Evolutionary conservation across 352 stramenopile genomes (phyloP), one percentile per base, ranked within the genome.

Genomic region (Globisporangium nagaii): DNA sequence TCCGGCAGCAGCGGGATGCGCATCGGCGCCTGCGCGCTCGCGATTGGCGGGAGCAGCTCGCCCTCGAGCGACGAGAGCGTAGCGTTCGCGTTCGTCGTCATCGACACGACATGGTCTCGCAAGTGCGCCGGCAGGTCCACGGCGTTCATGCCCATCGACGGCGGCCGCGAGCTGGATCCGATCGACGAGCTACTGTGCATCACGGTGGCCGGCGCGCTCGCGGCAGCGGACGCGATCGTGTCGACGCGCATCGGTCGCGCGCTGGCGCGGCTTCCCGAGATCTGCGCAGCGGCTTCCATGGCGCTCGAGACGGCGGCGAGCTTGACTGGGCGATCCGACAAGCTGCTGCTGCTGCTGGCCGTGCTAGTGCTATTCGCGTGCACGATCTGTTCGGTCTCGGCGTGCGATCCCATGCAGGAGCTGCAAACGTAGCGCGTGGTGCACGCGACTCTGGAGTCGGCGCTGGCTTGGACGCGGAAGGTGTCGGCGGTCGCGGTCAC

Each of bases 11-110:
- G 51, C 45, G 76, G 71, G 40, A 76, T 84, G 19, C 76, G 74
- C 71, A 81, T 88, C 20, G 73, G 75, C 3, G 75, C 69, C 13
- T 67, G 70, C 51, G 76, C 58, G 43, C 74, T 68, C 22, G 80
- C 71, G 41, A 90, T 83, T 15, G 79, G 79, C 20, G 79, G 79
- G 58, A 90, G 56, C 19, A 73, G 51, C 40, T 84, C 76, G 49
- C 68, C 71, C 12, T 87, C 77, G 15, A 56, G 44, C 20, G 51
- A 48, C 12, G 52, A 36, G 2, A 55, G 44, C 12, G 40, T 44
- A 5, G 47, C 50, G 24, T 37, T 40, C 22, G 30, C 32, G 15
- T 32, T 62, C 19, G 62, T 54, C 15, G 48, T 56, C 30, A 50
- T 35, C 22, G 56, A 53, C 17, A 87, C 72, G 17, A 87, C 66